Evolutionary conservation across 805 yeast species (phyloP), one percentile per base, ranked within the genome.

Genomic region (Pachysolen tannophilus): DNA sequence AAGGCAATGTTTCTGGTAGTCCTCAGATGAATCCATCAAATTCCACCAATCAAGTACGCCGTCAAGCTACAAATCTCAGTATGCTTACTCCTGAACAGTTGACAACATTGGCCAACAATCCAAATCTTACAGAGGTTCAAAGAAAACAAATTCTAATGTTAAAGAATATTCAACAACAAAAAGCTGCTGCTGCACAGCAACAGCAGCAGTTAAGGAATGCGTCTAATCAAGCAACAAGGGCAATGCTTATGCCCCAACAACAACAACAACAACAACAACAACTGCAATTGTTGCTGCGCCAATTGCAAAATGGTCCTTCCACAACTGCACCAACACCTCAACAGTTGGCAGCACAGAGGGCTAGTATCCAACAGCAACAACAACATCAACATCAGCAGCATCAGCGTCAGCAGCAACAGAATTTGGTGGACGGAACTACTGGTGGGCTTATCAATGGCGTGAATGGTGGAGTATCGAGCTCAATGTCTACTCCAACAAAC

Each of bases 91-190:
- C 55, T 7, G 52, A 50, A 7, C 56, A 53, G 32, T 44, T 52
- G 29, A 47, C 50, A 9, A 47, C 45, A 23, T 43, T 51, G 33
- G 55, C 56, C 3, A 41, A 47, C 25, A 56, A 59, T 28, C 66
- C 67, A 7, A 57, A 58, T 9, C 48, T 68, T 36, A 61, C 66
- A 5, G 66, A 68, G 3, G 67, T 62, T 39, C 74, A 67, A 38
- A 51, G 68, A 32, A 61, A 56, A 35, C 72, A 65, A 45, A 45
- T 66, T n/a, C 67, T 61, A 39, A 56, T 60, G 55, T 41, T 63
- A 28, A 60, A 62, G 39, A 60, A 63, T 8, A 61, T 56, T 9
- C 52, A 46, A 36, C 46, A 46, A 26, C 53, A 41, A 29, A 58
- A 41, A 30, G 26, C 26, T 5, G 26, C 26, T 5, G 26, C 26